Conservation (phyloP, 306 rosid species). For the Trifolium fragiferum region DNA sequence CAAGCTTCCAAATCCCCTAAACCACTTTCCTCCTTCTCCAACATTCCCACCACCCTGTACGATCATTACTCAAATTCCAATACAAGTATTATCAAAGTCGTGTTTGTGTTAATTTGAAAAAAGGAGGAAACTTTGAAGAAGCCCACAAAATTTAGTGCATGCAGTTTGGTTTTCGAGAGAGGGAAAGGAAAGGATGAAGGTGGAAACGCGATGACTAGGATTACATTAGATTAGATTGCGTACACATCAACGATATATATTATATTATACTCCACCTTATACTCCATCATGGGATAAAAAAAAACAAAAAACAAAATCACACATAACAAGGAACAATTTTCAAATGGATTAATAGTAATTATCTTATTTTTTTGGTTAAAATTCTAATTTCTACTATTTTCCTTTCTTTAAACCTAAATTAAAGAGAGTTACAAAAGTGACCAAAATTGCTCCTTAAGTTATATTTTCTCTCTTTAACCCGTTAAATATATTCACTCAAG, state of each 20-base stretch:
- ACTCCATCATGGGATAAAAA: no score
- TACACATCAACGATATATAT: background rate
- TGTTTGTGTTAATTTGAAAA: background rate
- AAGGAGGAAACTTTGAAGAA: slow-evolving; percentile 30
- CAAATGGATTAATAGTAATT: no score
- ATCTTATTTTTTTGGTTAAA: no score
- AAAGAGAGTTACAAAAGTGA: no score
- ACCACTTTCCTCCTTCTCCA: slow-evolving; percentile 25
- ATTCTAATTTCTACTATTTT: no score
- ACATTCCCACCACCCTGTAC: slow-evolving; percentile 31
- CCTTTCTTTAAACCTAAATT: no score
- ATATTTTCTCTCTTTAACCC: no score
- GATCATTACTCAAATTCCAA: slow-evolving; percentile 37
- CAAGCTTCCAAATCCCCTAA: slow-evolving; percentile 53
- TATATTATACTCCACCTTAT: no score
- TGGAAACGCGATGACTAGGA: slow-evolving; percentile 8
- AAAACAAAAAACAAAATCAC: no score
- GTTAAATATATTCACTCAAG: no score
- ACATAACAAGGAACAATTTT: no score
- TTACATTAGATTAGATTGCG: background rate
- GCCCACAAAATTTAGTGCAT: background rate
- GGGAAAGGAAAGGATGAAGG: slow-evolving; percentile 14
- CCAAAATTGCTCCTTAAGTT: no score
- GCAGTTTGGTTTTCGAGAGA: slow-evolving; percentile 8
- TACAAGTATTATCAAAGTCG: background rate